Conservation (phyloP, 2,329 filamentous ascomycete species). For the Fonsecaea erecta region DNA sequence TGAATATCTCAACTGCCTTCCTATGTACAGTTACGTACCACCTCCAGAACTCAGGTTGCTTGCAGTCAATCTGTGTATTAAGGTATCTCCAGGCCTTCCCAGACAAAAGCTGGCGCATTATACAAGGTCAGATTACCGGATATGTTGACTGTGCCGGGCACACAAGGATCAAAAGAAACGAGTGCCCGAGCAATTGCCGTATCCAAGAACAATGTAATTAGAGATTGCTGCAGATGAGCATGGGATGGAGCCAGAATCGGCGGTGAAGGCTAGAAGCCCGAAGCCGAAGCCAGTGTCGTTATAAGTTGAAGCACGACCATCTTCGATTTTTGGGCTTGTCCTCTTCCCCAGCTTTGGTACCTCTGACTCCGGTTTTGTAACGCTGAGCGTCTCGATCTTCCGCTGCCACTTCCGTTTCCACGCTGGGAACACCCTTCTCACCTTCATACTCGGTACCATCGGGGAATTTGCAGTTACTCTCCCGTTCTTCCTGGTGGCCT, state of each 20-base stretch:
- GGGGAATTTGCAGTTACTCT: neutral
- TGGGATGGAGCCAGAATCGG: neutral
- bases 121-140: neutral
- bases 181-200: neutral
- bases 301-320: slow-evolving; percentile 15
- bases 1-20: neutral
- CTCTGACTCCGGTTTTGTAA: neutral
- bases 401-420: neutral
- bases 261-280: neutral
- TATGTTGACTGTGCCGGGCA: neutral
- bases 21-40: neutral
- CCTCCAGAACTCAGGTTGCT: neutral
- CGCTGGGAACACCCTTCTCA: neutral
- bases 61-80: neutral
- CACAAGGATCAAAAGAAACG: neutral
- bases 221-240: neutral
- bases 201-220: neutral
- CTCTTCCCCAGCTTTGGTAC: neutral
- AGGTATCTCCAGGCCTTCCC: neutral
- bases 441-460: neutral
- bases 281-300: neutral
- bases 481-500: neutral
- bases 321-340: slow-evolving; percentile 3
- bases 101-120: neutral
- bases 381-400: neutral